Conservation (phyloP, 192 early-diverging fungal genomes). For the Jimgerdemannia flammicorona region DNA sequence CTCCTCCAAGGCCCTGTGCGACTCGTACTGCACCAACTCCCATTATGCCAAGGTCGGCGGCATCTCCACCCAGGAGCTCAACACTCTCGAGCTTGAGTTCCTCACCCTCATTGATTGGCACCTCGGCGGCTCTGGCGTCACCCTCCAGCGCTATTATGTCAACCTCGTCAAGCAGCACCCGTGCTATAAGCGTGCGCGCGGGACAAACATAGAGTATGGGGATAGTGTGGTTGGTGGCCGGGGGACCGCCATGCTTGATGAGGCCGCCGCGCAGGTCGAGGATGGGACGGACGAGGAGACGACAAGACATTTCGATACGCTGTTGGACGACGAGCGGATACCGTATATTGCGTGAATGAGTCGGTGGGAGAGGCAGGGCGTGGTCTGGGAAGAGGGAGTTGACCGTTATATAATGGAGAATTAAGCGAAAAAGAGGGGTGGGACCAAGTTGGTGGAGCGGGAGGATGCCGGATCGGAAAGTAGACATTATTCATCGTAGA, state of each 20-base stretch:
- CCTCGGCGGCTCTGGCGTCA: constrained; percentile 68
- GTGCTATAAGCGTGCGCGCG: constrained; percentile 33
- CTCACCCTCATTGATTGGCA: constrained; percentile 89
- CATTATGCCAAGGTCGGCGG: constrained; percentile 97
- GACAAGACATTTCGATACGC: background rate
- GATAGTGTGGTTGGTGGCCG: background rate
- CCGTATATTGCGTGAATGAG: background rate
- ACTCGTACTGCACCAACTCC: constrained; percentile 93
- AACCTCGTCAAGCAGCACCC: constrained; percentile 82
- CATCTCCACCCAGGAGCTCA: constrained; percentile 88
- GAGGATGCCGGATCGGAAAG: too few species aligned
- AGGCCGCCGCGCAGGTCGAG: background rate
- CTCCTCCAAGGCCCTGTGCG: constrained; percentile 85
- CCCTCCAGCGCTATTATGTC: constrained; percentile 89
- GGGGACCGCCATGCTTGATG: background rate
- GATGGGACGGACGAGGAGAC: background rate
- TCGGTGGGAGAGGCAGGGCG: background rate
- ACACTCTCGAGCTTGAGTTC: constrained; percentile 91
- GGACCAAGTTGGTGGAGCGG: too few species aligned
- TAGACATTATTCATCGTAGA: too few species aligned
- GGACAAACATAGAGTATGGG: background rate
- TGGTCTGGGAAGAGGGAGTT: background rate
- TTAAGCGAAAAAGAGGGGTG: background rate
- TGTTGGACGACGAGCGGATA: background rate
- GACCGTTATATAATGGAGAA: background rate